Percentiles rank a stretch among this genome's conserved stretches.
These are phyloP conservation scores for Aspergillus egyptiacus DNA, from an alignment of 495 filamentous ascomycete genomes.

Conservation along the genomic window DNA sequence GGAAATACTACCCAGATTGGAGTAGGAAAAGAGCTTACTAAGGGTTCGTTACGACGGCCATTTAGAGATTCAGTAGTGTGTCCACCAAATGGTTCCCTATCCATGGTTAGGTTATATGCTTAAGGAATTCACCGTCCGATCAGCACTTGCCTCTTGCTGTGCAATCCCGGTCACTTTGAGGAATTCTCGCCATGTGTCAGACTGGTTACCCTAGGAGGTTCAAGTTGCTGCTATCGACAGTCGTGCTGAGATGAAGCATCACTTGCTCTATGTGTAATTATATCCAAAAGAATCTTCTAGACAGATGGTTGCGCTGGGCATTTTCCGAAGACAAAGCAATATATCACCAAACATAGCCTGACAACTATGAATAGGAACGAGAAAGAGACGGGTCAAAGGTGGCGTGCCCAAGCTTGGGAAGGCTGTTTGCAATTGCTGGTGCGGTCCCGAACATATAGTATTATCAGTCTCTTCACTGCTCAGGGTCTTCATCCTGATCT, in stretches of 20 bases:
- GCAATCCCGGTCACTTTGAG: too few species aligned
- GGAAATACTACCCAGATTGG: too few species aligned
- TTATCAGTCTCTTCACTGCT: constrained; percentile 10
- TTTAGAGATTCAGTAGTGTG: too few species aligned
- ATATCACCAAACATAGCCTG: constrained; percentile 7
- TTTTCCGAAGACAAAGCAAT: background rate
- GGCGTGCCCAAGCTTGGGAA: background rate
- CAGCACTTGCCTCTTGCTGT: too few species aligned
- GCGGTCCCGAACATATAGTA: background rate
- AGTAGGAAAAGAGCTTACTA: too few species aligned
- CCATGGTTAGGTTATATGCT: too few species aligned
- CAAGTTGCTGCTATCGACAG: background rate
- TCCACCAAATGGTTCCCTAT: too few species aligned
- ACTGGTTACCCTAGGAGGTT: too few species aligned
- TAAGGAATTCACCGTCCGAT: too few species aligned
- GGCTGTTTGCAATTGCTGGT: background rate
- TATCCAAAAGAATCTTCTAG: background rate
- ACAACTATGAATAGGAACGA: constrained; percentile 3
- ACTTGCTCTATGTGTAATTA: constrained; percentile 7
- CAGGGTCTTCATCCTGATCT: constrained; percentile 54
- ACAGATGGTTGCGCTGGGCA: background rate
- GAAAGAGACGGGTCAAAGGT: background rate
- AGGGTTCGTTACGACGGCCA: too few species aligned
- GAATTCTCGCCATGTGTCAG: too few species aligned
- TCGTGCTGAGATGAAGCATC: background rate